Base-by-base conservation (phyloP, 257 asterid genomes). In the Nicotiana benthamiana region DNA sequence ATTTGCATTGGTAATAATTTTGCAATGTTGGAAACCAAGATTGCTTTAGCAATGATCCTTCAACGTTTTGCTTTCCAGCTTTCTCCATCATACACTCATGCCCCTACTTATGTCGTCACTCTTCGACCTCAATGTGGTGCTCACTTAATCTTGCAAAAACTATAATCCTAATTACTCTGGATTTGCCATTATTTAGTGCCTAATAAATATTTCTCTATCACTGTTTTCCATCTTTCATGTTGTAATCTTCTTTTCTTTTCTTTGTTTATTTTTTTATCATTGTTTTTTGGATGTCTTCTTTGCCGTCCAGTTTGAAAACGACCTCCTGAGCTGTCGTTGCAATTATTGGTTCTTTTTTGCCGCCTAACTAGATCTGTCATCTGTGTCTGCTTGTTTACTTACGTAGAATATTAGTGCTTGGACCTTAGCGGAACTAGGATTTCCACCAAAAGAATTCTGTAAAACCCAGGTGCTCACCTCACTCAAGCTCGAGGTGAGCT, bases 81-180 rank as follows among this genome's bases (percentile, higher is more conserved):
- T 8, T 90, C 92, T 5, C 91, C 90, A 5, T 83, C 90, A 26
- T 87, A 88, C 74, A 32, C 84, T 76, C 94, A 90, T 75, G 84
- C 91, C 4, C 93, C 93, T 12, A 79, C 85, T 3, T 85, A 28
- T 57, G 89, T 77, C 4, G 86, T 88, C 52, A 82, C 91, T 7
- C 88, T 86, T 66, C 84, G 83, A 56, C 94, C 92, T 7, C 92
- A 87, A 12, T 56, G 51, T 13, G 94, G 92, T n/a, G 85, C 84
- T 27, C 86, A 82, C 67, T 68, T 90, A n/a, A 74, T 79, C 8
- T 28, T 89, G 40, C 77, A 3, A 36, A 83, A 54, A 26, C 32
- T 80, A 10, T 79, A 70, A 27, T 0, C 1, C 30, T n/a, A n/a
- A n/a, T 28, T 40, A 16, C 2, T 17, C 40, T 11, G 2, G 9